Percentiles rank a stretch among this genome's conserved stretches.
Evolutionary conservation across 345 rosid genomes (phyloP).

Genomic region (Hibiscus trionum): DNA sequence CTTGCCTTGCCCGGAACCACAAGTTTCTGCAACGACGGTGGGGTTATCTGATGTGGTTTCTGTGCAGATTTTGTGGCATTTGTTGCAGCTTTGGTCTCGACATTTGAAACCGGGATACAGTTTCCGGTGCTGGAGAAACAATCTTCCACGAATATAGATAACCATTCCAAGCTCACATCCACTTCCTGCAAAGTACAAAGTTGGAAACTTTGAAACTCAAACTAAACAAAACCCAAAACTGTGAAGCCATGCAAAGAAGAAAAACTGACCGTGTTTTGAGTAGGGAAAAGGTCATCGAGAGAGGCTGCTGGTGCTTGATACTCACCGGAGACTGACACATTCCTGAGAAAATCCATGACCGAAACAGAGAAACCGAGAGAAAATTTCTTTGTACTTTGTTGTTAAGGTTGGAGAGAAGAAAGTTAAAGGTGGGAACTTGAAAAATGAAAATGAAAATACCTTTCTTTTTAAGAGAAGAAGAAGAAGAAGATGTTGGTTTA

Average conservation of each 20-base stretch:
- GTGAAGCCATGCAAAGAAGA: no score
- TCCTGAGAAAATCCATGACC: slow-evolving; percentile 37
- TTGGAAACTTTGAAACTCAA: neutral
- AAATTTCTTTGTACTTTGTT: no score
- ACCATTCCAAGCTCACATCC: slow-evolving; percentile 59
- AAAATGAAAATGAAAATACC: no score
- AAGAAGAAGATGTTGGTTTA: neutral
- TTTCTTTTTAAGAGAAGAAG: neutral
- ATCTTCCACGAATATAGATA: slow-evolving; percentile 59
- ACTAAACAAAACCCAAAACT: slow-evolving; percentile 5
- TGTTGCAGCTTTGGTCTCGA: neutral
- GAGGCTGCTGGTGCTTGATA: slow-evolving; percentile 5
- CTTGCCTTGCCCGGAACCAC: slow-evolving; percentile 47
- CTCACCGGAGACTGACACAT: slow-evolving; percentile 29
- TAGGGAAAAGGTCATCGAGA: slow-evolving; percentile 35
- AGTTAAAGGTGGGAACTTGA: no score
- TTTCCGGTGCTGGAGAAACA: slow-evolving; percentile 50
- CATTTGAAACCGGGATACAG: slow-evolving; percentile 26
- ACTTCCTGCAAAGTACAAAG: slow-evolving; percentile 38
- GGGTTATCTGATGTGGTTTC: slow-evolving; percentile 11
- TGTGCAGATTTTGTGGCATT: neutral
- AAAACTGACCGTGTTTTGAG: slow-evolving; percentile 35
- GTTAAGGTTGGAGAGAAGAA: no score
- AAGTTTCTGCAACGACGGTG: slow-evolving; percentile 29
- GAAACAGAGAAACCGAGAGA: neutral